Base-by-base conservation (phyloP, 2,329 filamentous ascomycete genomes). In the Rutstroemia sp. region DNA sequence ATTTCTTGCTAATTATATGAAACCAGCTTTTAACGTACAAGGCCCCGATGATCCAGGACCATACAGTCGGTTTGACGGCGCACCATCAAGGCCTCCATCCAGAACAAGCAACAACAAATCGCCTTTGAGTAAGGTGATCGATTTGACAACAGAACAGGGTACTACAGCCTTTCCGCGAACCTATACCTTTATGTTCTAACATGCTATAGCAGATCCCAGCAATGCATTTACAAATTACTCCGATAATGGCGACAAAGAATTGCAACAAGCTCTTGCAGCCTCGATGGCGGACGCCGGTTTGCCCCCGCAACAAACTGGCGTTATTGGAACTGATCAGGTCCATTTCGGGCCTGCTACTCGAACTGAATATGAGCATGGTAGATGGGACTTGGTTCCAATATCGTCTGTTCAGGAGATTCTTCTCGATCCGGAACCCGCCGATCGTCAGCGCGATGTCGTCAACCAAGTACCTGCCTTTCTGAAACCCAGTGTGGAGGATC, bases 331-430 rank as follows among this genome's bases (percentile, higher is more conserved):
- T 27, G 72, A 70, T 44, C 61, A 71, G n/a, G 74, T 75, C 4
- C 66, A 78, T 47, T 86, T 86, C 69, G 82, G 82, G 1, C 83
- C 82, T 0, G 81, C 83, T 4, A 83, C 76, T 46, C 73, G 81
- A 38, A 65, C 71, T 2, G 72, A 79, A 39, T 85, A 86, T 60
- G 78, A 83, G 41, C 66, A 73, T 25, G 72, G 73, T 48, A 73
- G 78, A 61, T 86, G 83, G 83, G 80, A 78, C 10, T 78, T 86
- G 78, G 77, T 85, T 0, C 75, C 74, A 0, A 57, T 67, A 18
- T 62, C 61, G 3, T 66, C 62, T 42, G 67, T 61, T 19, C 62
- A 66, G 50, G 68, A 70, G 53, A 65, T 67, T 38, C 25, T 65
- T 18, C 42, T 61, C 62, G 61, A 68, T 49, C 63, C 66, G 19